Evolutionary conservation across 1,284 basidiomycete species (phyloP).

Genomic region (Hypsizygus ulmarius): DNA sequence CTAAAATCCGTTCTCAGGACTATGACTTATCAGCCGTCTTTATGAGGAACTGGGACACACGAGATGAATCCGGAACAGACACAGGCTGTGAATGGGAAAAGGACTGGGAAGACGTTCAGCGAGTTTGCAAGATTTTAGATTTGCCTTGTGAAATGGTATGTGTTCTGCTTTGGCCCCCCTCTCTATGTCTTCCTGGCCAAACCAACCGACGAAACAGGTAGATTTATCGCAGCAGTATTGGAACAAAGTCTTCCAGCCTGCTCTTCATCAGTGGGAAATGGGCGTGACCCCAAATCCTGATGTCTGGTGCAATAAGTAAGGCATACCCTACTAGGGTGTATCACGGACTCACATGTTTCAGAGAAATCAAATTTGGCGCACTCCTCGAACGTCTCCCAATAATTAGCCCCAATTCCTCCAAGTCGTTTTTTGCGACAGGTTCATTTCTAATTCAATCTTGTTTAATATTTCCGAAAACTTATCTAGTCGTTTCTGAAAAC

Average conservation of each 20-base stretch:
- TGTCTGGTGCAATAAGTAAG: conserved; percentile 86
- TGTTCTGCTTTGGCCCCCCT: conserved; percentile 9
- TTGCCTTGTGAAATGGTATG: conserved; percentile 68
- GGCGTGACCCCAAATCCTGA: conserved; percentile 93
- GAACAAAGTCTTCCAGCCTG: conserved; percentile 85
- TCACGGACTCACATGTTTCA: conserved; percentile 27
- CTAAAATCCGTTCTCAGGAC: conserved; percentile 48
- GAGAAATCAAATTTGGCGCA: conserved; percentile 93
- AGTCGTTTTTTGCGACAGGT: conserved; percentile 81
- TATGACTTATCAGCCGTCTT: conserved; percentile 85
- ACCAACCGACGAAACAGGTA: conserved; percentile 44
- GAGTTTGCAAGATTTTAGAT: conserved; percentile 68
- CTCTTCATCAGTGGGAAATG: conserved; percentile 70
- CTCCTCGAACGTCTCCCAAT: conserved; percentile 64
- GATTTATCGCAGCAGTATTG: conserved; percentile 88
- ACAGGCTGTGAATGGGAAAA: conserved; percentile 92
- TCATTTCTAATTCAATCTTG: conserved; percentile 5
- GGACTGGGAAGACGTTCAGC: conserved; percentile 90
- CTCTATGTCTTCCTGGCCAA: conserved; percentile 5
- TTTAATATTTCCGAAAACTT: neutral
- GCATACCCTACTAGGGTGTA: conserved; percentile 1
- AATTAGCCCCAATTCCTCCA: conserved; percentile 24
- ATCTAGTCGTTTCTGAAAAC: conserved; percentile 4
- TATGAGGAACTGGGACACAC: conserved; percentile 94
- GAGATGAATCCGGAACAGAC: conserved; percentile 68